A percentile compares a stretch with the other conserved stretches of the same genome.
Conservation (phyloP, 208 protist genomes). For the Leishmania amazonensis region DNA sequence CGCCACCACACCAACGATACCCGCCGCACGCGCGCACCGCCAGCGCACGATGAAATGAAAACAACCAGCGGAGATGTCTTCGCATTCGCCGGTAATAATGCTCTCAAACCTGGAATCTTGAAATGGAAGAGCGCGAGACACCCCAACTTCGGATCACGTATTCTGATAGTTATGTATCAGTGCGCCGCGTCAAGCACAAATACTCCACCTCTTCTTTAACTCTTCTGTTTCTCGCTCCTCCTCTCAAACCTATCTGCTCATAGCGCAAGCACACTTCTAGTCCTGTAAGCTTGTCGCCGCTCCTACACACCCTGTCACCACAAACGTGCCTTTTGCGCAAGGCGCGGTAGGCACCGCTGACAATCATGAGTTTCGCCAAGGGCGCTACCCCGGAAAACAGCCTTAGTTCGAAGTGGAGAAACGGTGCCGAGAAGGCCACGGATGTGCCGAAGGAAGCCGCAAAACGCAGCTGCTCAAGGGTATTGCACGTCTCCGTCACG, state of each 20-base stretch:
- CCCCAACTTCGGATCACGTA: not conserved
- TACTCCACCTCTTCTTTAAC: not conserved
- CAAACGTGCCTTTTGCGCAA: not conserved
- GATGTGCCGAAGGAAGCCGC: not conserved
- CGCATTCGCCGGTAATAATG: not conserved
- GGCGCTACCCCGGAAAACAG: not conserved
- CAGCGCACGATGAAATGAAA: not conserved
- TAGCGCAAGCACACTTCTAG: not conserved
- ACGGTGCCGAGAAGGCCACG: not conserved
- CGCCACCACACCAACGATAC: not conserved
- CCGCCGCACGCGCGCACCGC: no score
- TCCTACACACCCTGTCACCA: not conserved
- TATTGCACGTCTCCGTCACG: slow-evolving; percentile 1
- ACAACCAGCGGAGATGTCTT: not conserved
- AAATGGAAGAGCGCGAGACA: not conserved
- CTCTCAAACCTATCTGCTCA: not conserved
- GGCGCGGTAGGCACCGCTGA: not conserved
- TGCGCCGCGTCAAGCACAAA: not conserved
- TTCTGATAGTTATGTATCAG: not conserved
- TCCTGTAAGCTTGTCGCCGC: not conserved
- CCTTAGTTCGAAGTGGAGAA: not conserved
- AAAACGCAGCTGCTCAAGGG: not conserved
- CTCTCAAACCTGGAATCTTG: not conserved
- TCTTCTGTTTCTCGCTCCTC: not conserved
- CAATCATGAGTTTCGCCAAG: slow-evolving; percentile 7